Evolutionary conservation across 2,329 filamentous ascomycete species (phyloP).

Genomic region (Raffaelea deltoideospora): DNA sequence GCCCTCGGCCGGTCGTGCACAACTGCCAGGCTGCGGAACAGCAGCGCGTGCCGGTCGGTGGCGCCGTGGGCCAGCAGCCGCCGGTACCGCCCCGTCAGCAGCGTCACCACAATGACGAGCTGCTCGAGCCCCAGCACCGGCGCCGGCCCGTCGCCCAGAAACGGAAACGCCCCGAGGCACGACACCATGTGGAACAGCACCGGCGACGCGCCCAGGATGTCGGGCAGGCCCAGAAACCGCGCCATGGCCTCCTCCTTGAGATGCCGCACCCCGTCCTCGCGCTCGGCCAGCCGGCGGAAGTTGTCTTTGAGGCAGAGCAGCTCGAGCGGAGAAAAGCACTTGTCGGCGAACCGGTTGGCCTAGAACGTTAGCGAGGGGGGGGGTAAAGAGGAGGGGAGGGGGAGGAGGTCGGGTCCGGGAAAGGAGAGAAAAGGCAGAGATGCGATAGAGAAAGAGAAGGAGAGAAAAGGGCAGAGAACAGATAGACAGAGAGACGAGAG

Average conservation of each 20-base stretch:
- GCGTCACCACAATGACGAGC: conserved; percentile 55
- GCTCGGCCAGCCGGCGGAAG: conserved; percentile 54
- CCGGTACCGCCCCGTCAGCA: conserved; percentile 56
- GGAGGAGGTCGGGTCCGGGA: no score
- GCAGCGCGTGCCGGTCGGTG: conserved; percentile 43
- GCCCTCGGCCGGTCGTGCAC: conserved; percentile 49
- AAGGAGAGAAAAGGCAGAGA: neutral
- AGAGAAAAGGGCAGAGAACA: no score
- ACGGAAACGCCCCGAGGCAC: conserved; percentile 59
- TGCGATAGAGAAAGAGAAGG: neutral
- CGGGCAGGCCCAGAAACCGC: conserved; percentile 59
- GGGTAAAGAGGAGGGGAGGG: neutral
- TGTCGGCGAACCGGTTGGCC: conserved; percentile 50
- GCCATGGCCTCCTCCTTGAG: conserved; percentile 56
- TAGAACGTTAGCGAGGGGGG: conserved; percentile 13
- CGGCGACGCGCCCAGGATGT: conserved; percentile 50
- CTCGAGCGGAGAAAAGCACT: conserved; percentile 57
- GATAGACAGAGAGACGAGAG: no score
- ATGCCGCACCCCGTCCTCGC: conserved; percentile 45
- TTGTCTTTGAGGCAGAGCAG: conserved; percentile 60
- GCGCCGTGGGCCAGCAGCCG: conserved; percentile 44
- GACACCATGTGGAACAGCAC: conserved; percentile 59
- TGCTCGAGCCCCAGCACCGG: conserved; percentile 54
- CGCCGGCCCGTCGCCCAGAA: conserved; percentile 54
- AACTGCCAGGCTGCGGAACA: conserved; percentile 58